Evolutionary conservation across 495 filamentous ascomycete genomes (phyloP).

Genomic region (Xylaria castorea): DNA sequence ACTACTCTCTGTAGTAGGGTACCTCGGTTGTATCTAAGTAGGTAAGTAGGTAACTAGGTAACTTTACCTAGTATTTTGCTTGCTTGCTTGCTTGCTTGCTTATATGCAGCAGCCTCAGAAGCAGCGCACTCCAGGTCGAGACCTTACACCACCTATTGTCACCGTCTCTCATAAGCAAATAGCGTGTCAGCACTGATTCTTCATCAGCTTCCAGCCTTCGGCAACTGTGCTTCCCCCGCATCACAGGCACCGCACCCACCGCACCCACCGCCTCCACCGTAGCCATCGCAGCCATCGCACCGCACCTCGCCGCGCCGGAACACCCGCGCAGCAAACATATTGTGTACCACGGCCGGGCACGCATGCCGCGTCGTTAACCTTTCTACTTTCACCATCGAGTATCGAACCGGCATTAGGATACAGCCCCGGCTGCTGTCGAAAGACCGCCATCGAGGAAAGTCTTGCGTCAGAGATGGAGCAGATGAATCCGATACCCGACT

Average conservation of each 20-base stretch:
- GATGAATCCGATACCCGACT: slow-evolving; percentile 22
- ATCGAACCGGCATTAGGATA: background rate
- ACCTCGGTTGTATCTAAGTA: background rate
- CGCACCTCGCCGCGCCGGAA: slow-evolving; percentile 12
- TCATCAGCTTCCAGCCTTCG: slow-evolving; percentile 1
- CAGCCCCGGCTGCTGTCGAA: background rate
- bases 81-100: slow-evolving; percentile 4
- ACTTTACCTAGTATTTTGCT: background rate
- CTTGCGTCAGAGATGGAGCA: slow-evolving; percentile 21
- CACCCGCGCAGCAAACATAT: slow-evolving; percentile 10
- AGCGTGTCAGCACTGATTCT: background rate
- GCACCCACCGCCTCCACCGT: background rate
- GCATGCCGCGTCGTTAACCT: background rate
- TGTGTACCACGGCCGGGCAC: slow-evolving; percentile 14
- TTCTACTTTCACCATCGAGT: background rate
- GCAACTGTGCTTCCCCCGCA: slow-evolving; percentile 17
- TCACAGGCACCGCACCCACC: slow-evolving; percentile 15
- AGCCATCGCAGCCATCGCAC: background rate
- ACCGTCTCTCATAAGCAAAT: slow-evolving; percentile 18
- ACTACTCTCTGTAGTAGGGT: background rate
- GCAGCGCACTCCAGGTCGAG: background rate
- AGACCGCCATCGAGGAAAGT: background rate
- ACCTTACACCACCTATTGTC: background rate
- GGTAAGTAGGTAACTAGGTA: too few species aligned
- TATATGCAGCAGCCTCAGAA: background rate